Percentiles rank a stretch among this genome's conserved stretches.
Evolutionary conservation across 805 yeast genomes (phyloP).

Genomic region (Hanseniaspora guilliermondii): DNA sequence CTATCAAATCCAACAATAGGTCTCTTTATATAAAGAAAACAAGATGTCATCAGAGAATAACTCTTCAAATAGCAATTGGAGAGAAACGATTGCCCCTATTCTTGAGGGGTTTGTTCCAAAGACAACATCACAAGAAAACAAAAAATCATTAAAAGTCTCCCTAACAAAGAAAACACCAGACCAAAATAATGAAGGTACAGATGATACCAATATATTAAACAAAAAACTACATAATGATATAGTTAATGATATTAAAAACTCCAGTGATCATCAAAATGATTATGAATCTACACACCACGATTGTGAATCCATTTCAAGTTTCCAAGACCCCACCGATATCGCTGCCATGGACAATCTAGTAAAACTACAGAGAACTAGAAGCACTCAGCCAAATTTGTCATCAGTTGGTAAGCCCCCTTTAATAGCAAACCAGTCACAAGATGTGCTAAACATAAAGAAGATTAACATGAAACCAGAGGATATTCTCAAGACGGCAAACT

Average conservation of each 20-base stretch:
- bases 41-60: not conserved
- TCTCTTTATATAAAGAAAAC: not conserved
- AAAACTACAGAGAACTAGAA: slow-evolving; percentile 8
- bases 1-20: no score
- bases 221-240: not conserved
- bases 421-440: not conserved
- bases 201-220: not conserved
- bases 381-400: not conserved
- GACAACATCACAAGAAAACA: slow-evolving; percentile 41
- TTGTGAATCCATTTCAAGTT: slow-evolving; percentile 13
- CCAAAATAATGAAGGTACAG: not conserved
- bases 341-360: slow-evolving; percentile 14
- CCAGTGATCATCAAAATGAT: not conserved
- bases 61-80: slow-evolving; percentile 12
- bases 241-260: not conserved
- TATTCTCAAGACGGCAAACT: slow-evolving; percentile 15
- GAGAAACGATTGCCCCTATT: slow-evolving; percentile 66
- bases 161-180: slow-evolving; percentile 19
- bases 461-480: slow-evolving; percentile 10
- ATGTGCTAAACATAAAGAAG: not conserved
- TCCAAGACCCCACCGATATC: slow-evolving; percentile 14
- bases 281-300: not conserved
- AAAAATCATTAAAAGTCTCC: slow-evolving; percentile 27
- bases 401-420: not conserved
- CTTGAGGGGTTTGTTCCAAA: slow-evolving; percentile 62